Evolutionary conservation across 441 rosid species (phyloP).

Genomic region (Cnidoscolus chayamansa): DNA sequence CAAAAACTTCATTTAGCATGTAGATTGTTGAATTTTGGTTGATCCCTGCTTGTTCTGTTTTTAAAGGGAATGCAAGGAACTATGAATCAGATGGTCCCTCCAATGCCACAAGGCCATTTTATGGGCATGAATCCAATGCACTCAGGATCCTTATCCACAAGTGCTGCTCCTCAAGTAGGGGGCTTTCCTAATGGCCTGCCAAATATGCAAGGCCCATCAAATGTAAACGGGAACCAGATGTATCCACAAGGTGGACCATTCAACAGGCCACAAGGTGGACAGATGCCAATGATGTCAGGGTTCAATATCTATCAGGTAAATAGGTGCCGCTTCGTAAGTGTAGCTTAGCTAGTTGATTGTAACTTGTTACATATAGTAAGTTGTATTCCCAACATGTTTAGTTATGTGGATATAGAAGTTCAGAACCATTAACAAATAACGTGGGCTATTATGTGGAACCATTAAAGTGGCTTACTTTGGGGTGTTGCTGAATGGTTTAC

Average conservation of each 20-base stretch:
- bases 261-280: slow-evolving; percentile 76
- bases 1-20: not conserved
- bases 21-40: slow-evolving; percentile 8
- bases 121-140: slow-evolving; percentile 79
- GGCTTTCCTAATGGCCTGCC: slow-evolving; percentile 64
- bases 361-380: not conserved
- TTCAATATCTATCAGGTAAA: slow-evolving; percentile 80
- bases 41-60: not conserved
- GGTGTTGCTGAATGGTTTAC: not conserved
- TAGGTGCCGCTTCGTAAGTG: not conserved
- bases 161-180: slow-evolving; percentile 55
- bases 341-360: not conserved
- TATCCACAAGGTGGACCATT: slow-evolving; percentile 72
- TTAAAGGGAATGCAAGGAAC: slow-evolving; percentile 84
- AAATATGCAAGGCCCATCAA: slow-evolving; percentile 79
- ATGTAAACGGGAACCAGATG: slow-evolving; percentile 50
- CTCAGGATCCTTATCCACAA: slow-evolving; percentile 44
- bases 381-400: not conserved
- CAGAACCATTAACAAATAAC: not conserved
- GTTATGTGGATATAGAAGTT: not conserved
- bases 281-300: slow-evolving; percentile 81
- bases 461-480: not conserved
- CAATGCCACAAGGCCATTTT: slow-evolving; percentile 75
- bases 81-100: slow-evolving; percentile 77
- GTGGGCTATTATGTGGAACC: not conserved